These are phyloP conservation scores for Thermothielavioides terrestris DNA, from an alignment of 495 filamentous ascomycete species.

Conservation along the genomic window DNA sequence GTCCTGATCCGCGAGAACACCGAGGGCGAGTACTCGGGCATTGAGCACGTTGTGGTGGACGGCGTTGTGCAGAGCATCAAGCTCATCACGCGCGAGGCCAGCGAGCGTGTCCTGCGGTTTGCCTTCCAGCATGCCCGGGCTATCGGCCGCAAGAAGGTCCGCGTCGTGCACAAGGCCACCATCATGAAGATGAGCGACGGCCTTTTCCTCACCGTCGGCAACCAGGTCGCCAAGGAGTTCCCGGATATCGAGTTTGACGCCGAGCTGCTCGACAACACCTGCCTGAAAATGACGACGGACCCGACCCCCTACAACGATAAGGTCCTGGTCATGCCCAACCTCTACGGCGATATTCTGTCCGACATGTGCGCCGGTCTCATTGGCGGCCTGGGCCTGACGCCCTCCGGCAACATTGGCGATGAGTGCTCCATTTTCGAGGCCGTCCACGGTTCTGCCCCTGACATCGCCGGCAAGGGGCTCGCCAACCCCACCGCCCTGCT, in stretches of 20 bases:
- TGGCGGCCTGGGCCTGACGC: constrained; percentile 91
- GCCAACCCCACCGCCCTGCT: constrained; percentile 94
- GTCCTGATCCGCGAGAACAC: constrained; percentile 99
- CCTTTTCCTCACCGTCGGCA: constrained; percentile 83
- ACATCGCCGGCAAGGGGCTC: constrained; percentile 91
- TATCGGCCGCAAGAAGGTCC: constrained; percentile 88
- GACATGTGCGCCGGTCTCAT: constrained; percentile 99
- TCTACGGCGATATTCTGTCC: constrained; percentile 98
- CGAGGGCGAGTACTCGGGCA: constrained; percentile 98
- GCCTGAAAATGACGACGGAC: constrained; percentile 95
- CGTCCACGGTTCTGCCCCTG: constrained; percentile 94
- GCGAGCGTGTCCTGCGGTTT: constrained; percentile 87
- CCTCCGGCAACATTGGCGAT: constrained; percentile 97
- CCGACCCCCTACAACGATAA: constrained; percentile 95
- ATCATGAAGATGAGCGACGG: constrained; percentile 99
- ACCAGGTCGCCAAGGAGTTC: constrained; percentile 84
- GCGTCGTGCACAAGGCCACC: constrained; percentile 97
- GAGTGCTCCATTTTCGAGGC: constrained; percentile 99
- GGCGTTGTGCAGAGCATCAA: constrained; percentile 99
- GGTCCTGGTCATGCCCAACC: constrained; percentile 98
- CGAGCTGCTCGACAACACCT: constrained; percentile 96
- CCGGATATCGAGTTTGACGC: constrained; percentile 89
- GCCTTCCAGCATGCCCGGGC: constrained; percentile 95
- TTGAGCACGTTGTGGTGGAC: constrained; percentile 96
- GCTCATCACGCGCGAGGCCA: constrained; percentile 89